A percentile compares a stretch with the other conserved stretches of the same genome.
phyloP scores from a whole-genome alignment of 2,329 filamentous ascomycete species.

The Ascochyta pisi region DNA sequence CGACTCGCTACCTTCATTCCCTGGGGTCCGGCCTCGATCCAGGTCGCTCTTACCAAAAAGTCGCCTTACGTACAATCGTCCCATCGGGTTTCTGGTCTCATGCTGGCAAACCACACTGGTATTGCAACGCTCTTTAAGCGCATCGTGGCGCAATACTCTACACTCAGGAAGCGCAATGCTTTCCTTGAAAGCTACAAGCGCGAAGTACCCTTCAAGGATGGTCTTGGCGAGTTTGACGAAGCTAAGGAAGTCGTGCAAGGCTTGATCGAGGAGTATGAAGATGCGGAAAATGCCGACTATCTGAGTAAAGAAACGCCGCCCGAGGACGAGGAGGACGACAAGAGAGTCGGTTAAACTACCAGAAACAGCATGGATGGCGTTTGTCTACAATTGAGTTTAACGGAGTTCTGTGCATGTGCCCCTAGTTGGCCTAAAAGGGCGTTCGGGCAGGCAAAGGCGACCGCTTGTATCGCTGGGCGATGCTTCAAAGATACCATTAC shows the following conservation, averaged over 20 bases:
- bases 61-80: constrained; percentile 95
- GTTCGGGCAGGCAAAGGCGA: constrained; percentile 16
- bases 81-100: constrained; percentile 92
- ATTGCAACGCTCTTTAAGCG: constrained; percentile 97
- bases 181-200: constrained; percentile 98
- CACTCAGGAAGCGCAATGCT: constrained; percentile 93
- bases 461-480: constrained; percentile 13
- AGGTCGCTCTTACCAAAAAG: constrained; percentile 94
- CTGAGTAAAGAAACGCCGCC: constrained; percentile 71
- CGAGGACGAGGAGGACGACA: constrained; percentile 41
- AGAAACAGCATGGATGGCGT: constrained; percentile 13
- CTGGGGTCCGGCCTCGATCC: constrained; percentile 97
- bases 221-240: constrained; percentile 93
- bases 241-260: constrained; percentile 90
- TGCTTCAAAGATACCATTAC: constrained; percentile 25
- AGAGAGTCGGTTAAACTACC: constrained; percentile 28
- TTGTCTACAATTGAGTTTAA: constrained; percentile 3
- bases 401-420: constrained; percentile 19
- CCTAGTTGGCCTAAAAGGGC: constrained; percentile 9
- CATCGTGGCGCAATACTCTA: constrained; percentile 90
- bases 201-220: constrained; percentile 90
- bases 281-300: constrained; percentile 89
- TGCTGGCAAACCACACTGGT: constrained; percentile 97
- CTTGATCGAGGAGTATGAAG: constrained; percentile 93
- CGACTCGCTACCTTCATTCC: constrained; percentile 95